These are phyloP conservation scores for Leucocoprinus birnbaumii DNA, from an alignment of 768 basidiomycete genomes.

Conservation along the genomic window DNA sequence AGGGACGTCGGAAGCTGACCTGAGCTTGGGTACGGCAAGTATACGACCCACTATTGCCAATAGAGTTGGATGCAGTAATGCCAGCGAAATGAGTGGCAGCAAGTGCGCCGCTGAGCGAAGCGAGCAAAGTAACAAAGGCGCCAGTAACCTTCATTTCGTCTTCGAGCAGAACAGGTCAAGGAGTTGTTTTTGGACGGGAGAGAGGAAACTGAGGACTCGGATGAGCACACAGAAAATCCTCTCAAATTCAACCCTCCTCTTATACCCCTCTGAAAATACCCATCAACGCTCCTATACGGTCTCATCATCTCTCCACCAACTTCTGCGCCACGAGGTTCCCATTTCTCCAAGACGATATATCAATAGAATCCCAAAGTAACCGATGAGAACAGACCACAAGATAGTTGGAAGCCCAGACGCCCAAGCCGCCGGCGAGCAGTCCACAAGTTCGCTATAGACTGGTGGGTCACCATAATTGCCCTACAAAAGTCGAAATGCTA, in stretches of 20 bases:
- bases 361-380: not conserved
- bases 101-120: conserved; percentile 14
- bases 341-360: not conserved
- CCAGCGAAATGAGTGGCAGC: conserved; percentile 31
- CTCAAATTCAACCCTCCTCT: not conserved
- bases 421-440: no score
- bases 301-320: not conserved
- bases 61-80: conserved; percentile 30
- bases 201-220: no score
- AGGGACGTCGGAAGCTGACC: conserved; percentile 15
- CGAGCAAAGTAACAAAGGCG: conserved; percentile 4
- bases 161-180: not conserved
- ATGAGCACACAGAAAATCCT: no score
- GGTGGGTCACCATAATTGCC: no score
- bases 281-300: not conserved
- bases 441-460: no score
- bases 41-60: conserved; percentile 23
- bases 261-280: conserved; percentile 2
- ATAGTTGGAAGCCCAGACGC: no score
- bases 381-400: no score
- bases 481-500: no score
- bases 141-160: not conserved
- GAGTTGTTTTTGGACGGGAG: not conserved
- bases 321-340: not conserved
- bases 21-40: conserved; percentile 33